Evolutionary conservation across 768 basidiomycete species (phyloP).

Genomic region (Mrakia frigida): DNA sequence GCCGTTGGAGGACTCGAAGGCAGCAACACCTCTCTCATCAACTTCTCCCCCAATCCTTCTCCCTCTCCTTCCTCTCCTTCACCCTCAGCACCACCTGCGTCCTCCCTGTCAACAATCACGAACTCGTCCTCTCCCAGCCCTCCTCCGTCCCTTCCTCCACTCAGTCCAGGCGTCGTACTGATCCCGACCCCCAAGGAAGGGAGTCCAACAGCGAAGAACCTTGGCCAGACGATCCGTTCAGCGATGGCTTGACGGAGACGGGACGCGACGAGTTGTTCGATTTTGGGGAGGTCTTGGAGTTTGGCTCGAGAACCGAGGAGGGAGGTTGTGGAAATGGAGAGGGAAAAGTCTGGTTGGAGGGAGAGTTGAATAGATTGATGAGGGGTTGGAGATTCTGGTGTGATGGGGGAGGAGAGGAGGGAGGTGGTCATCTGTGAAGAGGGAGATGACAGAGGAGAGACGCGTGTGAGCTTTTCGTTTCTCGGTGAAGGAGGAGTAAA

Average conservation of each 20-base stretch:
- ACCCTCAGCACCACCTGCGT: background rate
- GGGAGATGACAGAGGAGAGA: slow-evolving; percentile 30
- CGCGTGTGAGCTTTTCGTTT: no score
- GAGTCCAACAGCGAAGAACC: slow-evolving; percentile 38
- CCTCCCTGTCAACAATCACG: background rate
- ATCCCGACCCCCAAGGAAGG: slow-evolving; percentile 28
- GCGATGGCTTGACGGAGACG: slow-evolving; percentile 63
- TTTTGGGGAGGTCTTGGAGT: slow-evolving; percentile 91
- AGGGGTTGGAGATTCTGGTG: slow-evolving; percentile 46
- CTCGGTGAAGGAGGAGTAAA: background rate
- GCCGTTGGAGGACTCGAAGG: background rate
- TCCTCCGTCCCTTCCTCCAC: background rate
- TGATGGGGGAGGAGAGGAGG: slow-evolving; percentile 26
- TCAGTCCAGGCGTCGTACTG: background rate
- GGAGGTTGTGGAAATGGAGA: slow-evolving; percentile 81
- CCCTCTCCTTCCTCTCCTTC: background rate
- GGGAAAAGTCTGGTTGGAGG: slow-evolving; percentile 77
- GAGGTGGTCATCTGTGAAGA: slow-evolving; percentile 28
- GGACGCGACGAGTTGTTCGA: slow-evolving; percentile 86
- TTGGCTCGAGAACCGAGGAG: slow-evolving; percentile 96
- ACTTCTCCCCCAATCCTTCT: background rate
- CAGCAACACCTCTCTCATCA: slow-evolving; percentile 14
- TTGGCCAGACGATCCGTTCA: slow-evolving; percentile 51
- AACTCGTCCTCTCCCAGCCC: slow-evolving; percentile 6
- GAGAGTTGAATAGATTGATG: slow-evolving; percentile 64